Percentiles rank a stretch among this genome's conserved stretches.
Evolutionary conservation across 495 filamentous ascomycete species (phyloP).

Genomic region (Glutinoglossum americanum): DNA sequence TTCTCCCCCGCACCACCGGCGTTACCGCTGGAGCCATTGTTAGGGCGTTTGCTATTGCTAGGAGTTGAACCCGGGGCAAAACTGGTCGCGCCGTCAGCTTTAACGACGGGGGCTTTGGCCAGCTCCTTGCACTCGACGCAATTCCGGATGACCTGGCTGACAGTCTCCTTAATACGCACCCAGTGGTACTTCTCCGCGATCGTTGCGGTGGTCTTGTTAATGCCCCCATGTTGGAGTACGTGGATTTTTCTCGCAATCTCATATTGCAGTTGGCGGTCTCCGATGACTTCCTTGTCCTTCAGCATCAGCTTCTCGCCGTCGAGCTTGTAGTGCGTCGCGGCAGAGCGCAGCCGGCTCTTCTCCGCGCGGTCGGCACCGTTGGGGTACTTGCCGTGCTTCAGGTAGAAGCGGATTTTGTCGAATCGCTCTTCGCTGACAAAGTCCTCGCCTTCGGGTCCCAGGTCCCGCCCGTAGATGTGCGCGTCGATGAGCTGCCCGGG

Average conservation of each 20-base stretch:
- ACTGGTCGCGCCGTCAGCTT: neutral
- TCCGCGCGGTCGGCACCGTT: constrained; percentile 83
- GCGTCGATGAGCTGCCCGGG: constrained; percentile 73
- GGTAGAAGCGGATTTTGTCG: constrained; percentile 94
- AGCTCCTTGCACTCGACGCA: constrained; percentile 78
- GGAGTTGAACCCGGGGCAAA: neutral
- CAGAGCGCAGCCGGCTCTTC: constrained; percentile 79
- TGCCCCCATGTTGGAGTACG: constrained; percentile 63
- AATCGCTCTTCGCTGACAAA: constrained; percentile 90
- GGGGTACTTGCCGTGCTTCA: constrained; percentile 87
- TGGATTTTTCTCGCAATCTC: constrained; percentile 67
- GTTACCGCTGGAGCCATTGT: neutral
- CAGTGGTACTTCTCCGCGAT: constrained; percentile 92
- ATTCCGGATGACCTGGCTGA: constrained; percentile 80
- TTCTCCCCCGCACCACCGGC: neutral
- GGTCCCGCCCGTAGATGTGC: constrained; percentile 86
- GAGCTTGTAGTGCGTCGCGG: constrained; percentile 89
- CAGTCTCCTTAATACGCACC: constrained; percentile 98
- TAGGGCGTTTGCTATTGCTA: constrained; percentile 1
- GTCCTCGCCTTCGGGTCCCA: constrained; percentile 58
- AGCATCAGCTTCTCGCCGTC: constrained; percentile 72
- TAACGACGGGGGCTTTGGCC: constrained; percentile 32
- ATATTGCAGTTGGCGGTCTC: constrained; percentile 78
- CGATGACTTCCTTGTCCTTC: constrained; percentile 93
- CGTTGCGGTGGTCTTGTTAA: constrained; percentile 91